These are phyloP conservation scores for Candida cerambycidarum DNA, from an alignment of 805 yeast genomes.

Conservation along the genomic window DNA sequence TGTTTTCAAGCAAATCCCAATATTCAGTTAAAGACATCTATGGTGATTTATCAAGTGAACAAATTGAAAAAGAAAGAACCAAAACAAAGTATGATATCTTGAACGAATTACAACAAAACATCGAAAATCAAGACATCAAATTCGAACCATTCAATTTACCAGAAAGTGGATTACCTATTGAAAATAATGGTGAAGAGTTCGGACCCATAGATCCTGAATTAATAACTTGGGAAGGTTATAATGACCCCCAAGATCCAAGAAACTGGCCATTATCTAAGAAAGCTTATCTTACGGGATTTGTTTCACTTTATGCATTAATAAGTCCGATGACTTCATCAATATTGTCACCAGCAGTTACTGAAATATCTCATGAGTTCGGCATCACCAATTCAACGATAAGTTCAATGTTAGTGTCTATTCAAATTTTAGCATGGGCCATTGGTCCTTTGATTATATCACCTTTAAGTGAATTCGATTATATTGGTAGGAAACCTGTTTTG, in stretches of 20 bases:
- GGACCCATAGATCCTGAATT: conserved; percentile 59
- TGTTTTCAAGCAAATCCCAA: conserved; percentile 10
- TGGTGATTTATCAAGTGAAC: conserved; percentile 29
- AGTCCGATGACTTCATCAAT: conserved; percentile 66
- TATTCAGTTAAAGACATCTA: conserved; percentile 30
- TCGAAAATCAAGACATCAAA: conserved; percentile 17
- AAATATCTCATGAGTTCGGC: conserved; percentile 45
- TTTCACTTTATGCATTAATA: conserved; percentile 54
- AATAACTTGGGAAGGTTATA: conserved; percentile 64
- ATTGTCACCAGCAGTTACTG: conserved; percentile 57
- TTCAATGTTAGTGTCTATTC: conserved; percentile 59
- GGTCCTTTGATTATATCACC: conserved; percentile 71
- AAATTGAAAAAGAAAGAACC: conserved; percentile 30
- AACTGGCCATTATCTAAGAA: conserved; percentile 53
- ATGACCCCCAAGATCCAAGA: conserved; percentile 63
- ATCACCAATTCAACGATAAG: conserved; percentile 43
- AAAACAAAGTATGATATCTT: conserved; percentile 32
- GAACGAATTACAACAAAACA: conserved; percentile 21
- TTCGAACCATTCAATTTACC: conserved; percentile 18
- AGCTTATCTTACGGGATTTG: conserved; percentile 44
- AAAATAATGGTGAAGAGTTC: conserved; percentile 40
- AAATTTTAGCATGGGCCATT: conserved; percentile 68
- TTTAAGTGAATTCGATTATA: conserved; percentile 54
- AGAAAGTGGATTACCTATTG: conserved; percentile 30
- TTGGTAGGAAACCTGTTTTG: conserved; percentile 60